phyloP scores from a whole-genome alignment of 306 rosid species.

The Senna tora region DNA sequence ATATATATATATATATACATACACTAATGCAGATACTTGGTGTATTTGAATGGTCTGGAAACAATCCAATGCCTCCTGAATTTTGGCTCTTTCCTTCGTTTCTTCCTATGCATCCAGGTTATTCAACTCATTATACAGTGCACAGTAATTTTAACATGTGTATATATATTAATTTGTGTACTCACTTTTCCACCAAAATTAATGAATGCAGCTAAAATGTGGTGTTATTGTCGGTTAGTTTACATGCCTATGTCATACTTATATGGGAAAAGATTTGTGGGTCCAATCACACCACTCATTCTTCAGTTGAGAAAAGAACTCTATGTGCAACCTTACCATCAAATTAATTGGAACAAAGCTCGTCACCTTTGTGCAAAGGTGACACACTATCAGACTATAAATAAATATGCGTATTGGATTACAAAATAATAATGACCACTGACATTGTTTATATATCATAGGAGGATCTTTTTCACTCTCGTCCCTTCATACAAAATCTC shows the following conservation, averaged over 20 bases:
- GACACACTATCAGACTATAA: too few relatives aligned
- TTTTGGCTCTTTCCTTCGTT: slow-evolving; percentile 17
- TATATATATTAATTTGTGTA: neutral
- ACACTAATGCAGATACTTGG: slow-evolving; percentile 59
- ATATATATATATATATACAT: too few relatives aligned
- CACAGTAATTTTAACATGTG: too few relatives aligned
- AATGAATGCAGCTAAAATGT: slow-evolving; percentile 81
- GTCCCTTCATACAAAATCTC: slow-evolving; percentile 42
- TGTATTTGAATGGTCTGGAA: slow-evolving; percentile 16
- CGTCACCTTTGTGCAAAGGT: slow-evolving; percentile 73
- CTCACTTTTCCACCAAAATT: slow-evolving; percentile 47
- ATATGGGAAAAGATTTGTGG: slow-evolving; percentile 73
- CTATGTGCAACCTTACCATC: slow-evolving; percentile 51
- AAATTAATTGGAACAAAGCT: slow-evolving; percentile 63
- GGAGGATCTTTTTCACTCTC: slow-evolving; percentile 53
- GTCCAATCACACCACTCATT: slow-evolving; percentile 73
- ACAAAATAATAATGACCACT: too few relatives aligned
- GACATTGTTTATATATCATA: neutral
- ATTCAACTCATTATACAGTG: neutral
- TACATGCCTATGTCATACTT: slow-evolving; percentile 88
- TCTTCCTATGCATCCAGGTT: slow-evolving; percentile 5
- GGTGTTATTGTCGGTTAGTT: slow-evolving; percentile 69
- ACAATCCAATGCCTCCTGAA: slow-evolving; percentile 21
- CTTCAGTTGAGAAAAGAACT: slow-evolving; percentile 66
- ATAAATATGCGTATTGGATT: too few relatives aligned